Evolutionary conservation across 345 rosid genomes (phyloP).

Genomic region (Salix purpurea): DNA sequence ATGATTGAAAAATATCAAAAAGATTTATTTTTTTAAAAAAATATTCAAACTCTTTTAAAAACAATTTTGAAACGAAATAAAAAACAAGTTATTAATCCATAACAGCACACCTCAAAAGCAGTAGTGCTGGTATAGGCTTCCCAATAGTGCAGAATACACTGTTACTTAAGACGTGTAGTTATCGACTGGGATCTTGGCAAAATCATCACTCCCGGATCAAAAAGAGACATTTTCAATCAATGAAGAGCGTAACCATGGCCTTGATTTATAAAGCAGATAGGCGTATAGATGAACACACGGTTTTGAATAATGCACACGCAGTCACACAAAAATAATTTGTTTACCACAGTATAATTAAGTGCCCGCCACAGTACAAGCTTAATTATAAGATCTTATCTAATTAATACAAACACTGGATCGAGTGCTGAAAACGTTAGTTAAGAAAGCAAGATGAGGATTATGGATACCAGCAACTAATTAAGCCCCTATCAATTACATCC

Average conservation of each 20-base stretch:
- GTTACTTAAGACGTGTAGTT: too few species aligned
- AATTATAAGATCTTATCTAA: background rate
- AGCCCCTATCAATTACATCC: slow-evolving; percentile 26
- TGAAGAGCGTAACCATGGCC: background rate
- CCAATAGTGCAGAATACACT: too few species aligned
- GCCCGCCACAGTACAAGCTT: background rate
- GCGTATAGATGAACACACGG: background rate
- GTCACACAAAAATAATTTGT: background rate
- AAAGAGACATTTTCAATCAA: background rate
- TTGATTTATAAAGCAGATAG: background rate
- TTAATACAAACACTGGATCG: background rate
- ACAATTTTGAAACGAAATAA: too few species aligned
- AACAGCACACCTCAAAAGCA: too few species aligned
- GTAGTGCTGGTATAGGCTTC: too few species aligned
- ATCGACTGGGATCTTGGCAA: too few species aligned
- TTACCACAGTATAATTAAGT: background rate
- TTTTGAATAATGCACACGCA: background rate
- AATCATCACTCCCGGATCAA: background rate
- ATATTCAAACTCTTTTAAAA: too few species aligned
- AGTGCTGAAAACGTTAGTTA: background rate
- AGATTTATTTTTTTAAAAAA: too few species aligned
- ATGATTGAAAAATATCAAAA: too few species aligned
- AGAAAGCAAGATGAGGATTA: background rate
- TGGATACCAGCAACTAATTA: background rate
- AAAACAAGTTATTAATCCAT: too few species aligned